A percentile compares a stretch with the other conserved stretches of the same genome.
Evolutionary conservation across 78 protist genomes (phyloP).

Genomic region (Ministeria vibrans): DNA sequence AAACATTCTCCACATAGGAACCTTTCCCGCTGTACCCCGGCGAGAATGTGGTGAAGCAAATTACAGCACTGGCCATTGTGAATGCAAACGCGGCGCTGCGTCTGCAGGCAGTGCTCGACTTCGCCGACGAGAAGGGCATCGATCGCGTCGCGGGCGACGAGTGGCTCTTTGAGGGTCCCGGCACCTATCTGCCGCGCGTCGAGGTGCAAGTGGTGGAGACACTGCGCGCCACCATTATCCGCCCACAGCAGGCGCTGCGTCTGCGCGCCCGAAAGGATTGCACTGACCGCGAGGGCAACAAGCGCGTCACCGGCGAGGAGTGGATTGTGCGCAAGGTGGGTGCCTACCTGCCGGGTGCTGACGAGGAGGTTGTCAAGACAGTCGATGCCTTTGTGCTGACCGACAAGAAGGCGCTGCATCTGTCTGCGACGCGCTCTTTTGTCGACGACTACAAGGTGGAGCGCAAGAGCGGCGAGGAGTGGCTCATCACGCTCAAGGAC

Average conservation of each 20-base stretch:
- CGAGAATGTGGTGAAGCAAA: conserved; percentile 46
- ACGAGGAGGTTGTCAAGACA: conserved; percentile 57
- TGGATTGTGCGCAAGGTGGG: conserved; percentile 59
- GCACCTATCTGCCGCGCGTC: conserved; percentile 64
- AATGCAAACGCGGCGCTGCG: conserved; percentile 58
- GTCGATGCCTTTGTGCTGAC: conserved; percentile 61
- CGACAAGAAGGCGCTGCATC: conserved; percentile 71
- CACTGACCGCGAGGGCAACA: conserved; percentile 12
- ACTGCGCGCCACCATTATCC: conserved; percentile 46
- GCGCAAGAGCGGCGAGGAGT: conserved; percentile 76
- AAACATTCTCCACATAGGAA: too few species aligned
- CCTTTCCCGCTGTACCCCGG: conserved; percentile 88
- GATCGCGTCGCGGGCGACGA: conserved; percentile 71
- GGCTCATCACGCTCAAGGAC: conserved; percentile 66
- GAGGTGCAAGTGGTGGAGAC: conserved; percentile 51
- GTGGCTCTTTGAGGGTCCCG: conserved; percentile 80
- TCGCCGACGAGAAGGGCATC: conserved; percentile 23
- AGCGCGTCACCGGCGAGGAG: conserved; percentile 75
- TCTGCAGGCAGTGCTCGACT: conserved; percentile 70
- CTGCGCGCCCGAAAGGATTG: conserved; percentile 62
- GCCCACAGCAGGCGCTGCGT: conserved; percentile 65
- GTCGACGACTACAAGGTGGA: conserved; percentile 39
- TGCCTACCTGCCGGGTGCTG: conserved; percentile 48
- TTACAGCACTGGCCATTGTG: conserved; percentile 55
- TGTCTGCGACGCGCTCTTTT: conserved; percentile 61